Evolutionary conservation across 352 stramenopile genomes (phyloP).

Genomic region (Thalassiosira hispida): DNA sequence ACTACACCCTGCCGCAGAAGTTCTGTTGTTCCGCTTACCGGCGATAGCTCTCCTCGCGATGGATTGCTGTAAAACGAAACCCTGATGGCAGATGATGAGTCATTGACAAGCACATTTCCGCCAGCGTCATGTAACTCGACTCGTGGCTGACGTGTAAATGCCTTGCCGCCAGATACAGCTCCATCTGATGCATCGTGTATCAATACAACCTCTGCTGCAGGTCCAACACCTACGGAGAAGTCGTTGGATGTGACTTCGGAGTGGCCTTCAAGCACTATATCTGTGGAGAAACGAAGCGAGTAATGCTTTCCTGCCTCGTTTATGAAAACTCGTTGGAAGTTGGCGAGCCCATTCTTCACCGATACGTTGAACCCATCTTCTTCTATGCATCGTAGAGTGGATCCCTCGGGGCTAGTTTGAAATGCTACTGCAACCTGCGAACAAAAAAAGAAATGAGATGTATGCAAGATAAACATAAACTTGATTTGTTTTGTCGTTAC

Average conservation of each 20-base stretch:
- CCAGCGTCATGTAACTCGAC: constrained; percentile 60
- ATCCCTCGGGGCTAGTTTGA: constrained; percentile 23
- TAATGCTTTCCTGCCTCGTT: constrained; percentile 60
- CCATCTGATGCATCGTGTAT: constrained; percentile 54
- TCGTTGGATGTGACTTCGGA: constrained; percentile 48
- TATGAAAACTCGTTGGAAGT: constrained; percentile 60
- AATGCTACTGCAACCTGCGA: constrained; percentile 49
- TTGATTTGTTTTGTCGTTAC: not conserved
- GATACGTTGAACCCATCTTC: constrained; percentile 40
- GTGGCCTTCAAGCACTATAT: constrained; percentile 41
- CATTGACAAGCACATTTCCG: constrained; percentile 57
- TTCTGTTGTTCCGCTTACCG: constrained; percentile 25
- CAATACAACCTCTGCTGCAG: constrained; percentile 39
- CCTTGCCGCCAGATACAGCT: constrained; percentile 52
- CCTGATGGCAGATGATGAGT: constrained; percentile 54
- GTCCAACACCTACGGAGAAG: constrained; percentile 63
- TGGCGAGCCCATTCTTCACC: constrained; percentile 44
- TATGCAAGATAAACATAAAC: not conserved
- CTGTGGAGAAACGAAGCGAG: constrained; percentile 62
- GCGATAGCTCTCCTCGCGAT: constrained; percentile 38
- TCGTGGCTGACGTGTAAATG: constrained; percentile 57
- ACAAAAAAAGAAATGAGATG: constrained; percentile 9
- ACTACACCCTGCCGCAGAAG: constrained; percentile 50
- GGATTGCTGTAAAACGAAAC: constrained; percentile 64
- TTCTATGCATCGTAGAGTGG: constrained; percentile 32